Evolutionary conservation across 345 rosid genomes (phyloP).

Genomic region (Noccaea bulbosa): DNA sequence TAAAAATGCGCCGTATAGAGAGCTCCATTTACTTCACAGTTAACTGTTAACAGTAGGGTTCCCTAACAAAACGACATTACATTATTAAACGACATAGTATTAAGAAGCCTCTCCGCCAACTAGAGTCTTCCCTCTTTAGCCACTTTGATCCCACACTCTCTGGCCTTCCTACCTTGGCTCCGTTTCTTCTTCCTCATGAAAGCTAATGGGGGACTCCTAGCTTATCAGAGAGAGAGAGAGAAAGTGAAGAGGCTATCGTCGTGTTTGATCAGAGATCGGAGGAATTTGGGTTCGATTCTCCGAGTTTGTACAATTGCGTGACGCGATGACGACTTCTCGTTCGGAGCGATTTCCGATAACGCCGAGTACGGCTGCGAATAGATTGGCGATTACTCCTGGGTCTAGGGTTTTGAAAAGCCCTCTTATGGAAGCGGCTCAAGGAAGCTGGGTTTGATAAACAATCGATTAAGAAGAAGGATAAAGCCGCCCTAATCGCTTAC

Average conservation of each 20-base stretch:
- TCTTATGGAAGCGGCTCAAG: constrained; percentile 73
- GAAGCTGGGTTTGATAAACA: constrained; percentile 93
- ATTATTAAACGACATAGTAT: too few relatives aligned
- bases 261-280: constrained; percentile 34
- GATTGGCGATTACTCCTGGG: constrained; percentile 54
- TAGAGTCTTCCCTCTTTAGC: too few relatives aligned
- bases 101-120: too few relatives aligned
- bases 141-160: too few relatives aligned
- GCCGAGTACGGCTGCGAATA: constrained; percentile 44
- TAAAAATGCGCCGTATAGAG: constrained; percentile 6
- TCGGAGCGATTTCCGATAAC: constrained; percentile 51
- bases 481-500: constrained; percentile 84
- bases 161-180: too few relatives aligned
- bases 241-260: constrained; percentile 15
- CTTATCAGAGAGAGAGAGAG: neutral
- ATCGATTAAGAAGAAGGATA: constrained; percentile 78
- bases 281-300: constrained; percentile 25
- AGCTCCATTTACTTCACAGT: too few relatives aligned
- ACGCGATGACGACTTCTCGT: constrained; percentile 67
- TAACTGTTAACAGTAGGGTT: too few relatives aligned
- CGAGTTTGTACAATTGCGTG: constrained; percentile 20
- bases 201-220: too few relatives aligned
- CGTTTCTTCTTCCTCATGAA: too few relatives aligned
- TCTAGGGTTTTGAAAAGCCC: constrained; percentile 74
- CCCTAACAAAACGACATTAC: too few relatives aligned